Conservation (phyloP, 441 rosid species). For the Mallotus repandus region DNA sequence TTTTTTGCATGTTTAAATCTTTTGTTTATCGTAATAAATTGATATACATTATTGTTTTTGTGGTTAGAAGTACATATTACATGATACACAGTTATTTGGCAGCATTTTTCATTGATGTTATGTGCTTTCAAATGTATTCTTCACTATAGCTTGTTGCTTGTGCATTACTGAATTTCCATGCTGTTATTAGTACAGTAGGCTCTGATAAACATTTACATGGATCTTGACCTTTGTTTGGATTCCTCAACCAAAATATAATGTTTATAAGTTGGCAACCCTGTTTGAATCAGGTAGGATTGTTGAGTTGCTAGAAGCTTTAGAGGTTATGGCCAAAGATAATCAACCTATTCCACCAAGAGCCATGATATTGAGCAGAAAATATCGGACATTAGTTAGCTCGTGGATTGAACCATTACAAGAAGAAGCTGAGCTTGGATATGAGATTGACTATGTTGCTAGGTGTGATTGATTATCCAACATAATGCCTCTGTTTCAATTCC, state of each 20-base stretch:
- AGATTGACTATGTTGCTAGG: conserved; percentile 93
- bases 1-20: not conserved
- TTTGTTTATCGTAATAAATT: not conserved
- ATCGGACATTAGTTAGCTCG: conserved; percentile 91
- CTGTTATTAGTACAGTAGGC: not conserved
- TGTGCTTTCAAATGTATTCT: not conserved
- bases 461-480: conserved; percentile 29
- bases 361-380: conserved; percentile 92
- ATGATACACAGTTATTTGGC: not conserved
- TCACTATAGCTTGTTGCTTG: not conserved
- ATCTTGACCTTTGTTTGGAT: conserved; percentile 14
- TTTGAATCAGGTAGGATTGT: conserved; percentile 79
- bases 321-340: conserved; percentile 79
- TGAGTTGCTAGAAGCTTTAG: conserved; percentile 87
- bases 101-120: not conserved
- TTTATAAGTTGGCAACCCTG: conserved; percentile 15
- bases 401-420: conserved; percentile 98
- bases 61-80: not conserved
- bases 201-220: not conserved
- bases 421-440: conserved; percentile 94
- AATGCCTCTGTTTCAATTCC: not conserved
- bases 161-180: not conserved
- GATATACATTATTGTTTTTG: no score
- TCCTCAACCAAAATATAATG: conserved; percentile 13
- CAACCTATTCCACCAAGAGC: conserved; percentile 90